phyloP scores from a whole-genome alignment of 176 grass and related monocot genomes.

The Oropetium thomaeum region DNA sequence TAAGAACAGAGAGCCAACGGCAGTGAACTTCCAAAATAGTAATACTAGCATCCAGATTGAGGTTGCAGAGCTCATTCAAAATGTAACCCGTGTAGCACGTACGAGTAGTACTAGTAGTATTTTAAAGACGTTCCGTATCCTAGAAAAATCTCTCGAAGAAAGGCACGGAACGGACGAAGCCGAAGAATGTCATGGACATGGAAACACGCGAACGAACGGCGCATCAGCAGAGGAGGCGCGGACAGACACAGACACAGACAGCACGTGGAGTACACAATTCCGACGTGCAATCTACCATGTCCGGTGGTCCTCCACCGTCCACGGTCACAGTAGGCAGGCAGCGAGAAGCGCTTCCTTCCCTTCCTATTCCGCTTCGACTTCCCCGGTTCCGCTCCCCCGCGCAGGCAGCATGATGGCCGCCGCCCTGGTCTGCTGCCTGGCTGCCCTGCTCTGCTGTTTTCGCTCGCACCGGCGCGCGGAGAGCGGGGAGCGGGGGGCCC shows the following conservation, averaged over 20 bases:
- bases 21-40: no score
- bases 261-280: neutral
- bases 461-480: neutral
- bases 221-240: neutral
- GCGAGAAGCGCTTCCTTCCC: no score
- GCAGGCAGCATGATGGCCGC: constrained; percentile 25
- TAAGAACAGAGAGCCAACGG: no score
- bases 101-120: neutral
- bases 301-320: constrained; percentile 33
- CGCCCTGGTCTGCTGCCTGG: neutral
- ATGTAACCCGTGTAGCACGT: no score
- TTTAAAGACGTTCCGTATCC: neutral
- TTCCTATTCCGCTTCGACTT: neutral
- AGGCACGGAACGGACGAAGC: neutral
- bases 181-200: neutral
- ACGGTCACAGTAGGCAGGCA: neutral
- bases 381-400: neutral
- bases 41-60: no score
- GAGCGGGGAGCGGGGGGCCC: no score
- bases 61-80: no score
- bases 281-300: constrained; percentile 21
- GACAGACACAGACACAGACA: no score
- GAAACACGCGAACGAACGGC: neutral
- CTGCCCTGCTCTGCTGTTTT: neutral
- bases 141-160: neutral